These are phyloP conservation scores for Eimeria zaria DNA, from an alignment of 169 alveolate genomes.

Conservation along the genomic window DNA sequence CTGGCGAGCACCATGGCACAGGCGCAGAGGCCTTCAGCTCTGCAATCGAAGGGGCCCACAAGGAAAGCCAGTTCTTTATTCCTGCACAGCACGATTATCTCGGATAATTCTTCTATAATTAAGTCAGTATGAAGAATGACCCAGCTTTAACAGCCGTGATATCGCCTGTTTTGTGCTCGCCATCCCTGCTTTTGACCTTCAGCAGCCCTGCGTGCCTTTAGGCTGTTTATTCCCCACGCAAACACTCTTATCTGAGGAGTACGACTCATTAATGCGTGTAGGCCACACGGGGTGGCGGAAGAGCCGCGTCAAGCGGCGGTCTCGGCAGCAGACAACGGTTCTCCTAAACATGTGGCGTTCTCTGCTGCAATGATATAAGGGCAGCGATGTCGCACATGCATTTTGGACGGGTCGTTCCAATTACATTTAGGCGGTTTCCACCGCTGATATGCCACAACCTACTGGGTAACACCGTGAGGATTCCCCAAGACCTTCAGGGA, in stretches of 20 bases:
- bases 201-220: background rate
- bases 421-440: slow-evolving; percentile 78
- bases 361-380: background rate
- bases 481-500: slow-evolving; percentile 80
- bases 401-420: slow-evolving; percentile 80
- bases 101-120: background rate
- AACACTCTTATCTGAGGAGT: background rate
- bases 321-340: slow-evolving; percentile 13
- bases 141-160: background rate
- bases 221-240: background rate
- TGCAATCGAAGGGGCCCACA: background rate
- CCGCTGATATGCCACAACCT: slow-evolving; percentile 40
- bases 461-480: slow-evolving; percentile 55
- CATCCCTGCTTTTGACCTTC: background rate
- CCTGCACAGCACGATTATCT: background rate
- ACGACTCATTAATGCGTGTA: background rate
- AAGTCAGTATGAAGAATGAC: background rate
- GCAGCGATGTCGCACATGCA: slow-evolving; percentile 70
- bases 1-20: background rate
- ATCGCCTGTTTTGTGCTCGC: background rate
- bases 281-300: background rate
- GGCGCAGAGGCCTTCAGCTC: background rate
- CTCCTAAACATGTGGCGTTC: background rate
- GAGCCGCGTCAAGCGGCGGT: slow-evolving; percentile 1
- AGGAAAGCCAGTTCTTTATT: background rate